Evolutionary conservation across 1,139 yeast genomes (phyloP).

Genomic region (Protomyces inouyei): DNA sequence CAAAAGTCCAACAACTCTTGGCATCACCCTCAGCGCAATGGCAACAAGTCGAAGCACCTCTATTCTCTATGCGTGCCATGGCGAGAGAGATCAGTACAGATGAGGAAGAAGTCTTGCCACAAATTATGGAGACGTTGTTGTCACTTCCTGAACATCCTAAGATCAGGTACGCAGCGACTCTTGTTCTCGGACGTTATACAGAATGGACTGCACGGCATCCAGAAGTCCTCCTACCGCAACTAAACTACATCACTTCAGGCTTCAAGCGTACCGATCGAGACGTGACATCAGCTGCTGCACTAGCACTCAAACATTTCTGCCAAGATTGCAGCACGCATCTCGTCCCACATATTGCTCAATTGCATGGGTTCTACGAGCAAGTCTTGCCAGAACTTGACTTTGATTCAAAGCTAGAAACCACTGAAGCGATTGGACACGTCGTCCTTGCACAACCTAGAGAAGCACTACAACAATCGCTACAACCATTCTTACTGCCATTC

Average conservation of each 20-base stretch:
- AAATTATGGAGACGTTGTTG: constrained; percentile 64
- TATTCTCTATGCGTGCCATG: constrained; percentile 88
- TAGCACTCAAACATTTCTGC: constrained; percentile 90
- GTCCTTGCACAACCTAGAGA: constrained; percentile 54
- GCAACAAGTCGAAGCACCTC: constrained; percentile 88
- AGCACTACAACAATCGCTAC: constrained; percentile 46
- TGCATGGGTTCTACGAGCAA: constrained; percentile 68
- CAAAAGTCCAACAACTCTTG: constrained; percentile 46
- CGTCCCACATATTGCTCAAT: constrained; percentile 66
- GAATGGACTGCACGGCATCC: constrained; percentile 92
- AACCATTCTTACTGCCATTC: constrained; percentile 62
- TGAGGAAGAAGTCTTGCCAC: constrained; percentile 69
- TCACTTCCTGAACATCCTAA: constrained; percentile 81
- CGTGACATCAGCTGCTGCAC: constrained; percentile 79
- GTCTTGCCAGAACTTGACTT: constrained; percentile 55
- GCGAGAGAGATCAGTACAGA: constrained; percentile 76
- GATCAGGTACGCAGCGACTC: constrained; percentile 84
- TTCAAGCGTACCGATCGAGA: constrained; percentile 52
- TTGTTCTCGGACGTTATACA: constrained; percentile 89
- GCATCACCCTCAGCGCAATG: constrained; percentile 46
- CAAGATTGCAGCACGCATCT: constrained; percentile 76
- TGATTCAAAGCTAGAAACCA: constrained; percentile 69
- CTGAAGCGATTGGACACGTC: constrained; percentile 87
- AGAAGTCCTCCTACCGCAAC: constrained; percentile 71
- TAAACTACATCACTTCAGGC: constrained; percentile 78